Evolutionary conservation across 2,329 filamentous ascomycete genomes (phyloP), one percentile per base, ranked within the genome.

Genomic region (Xylaria sp.): DNA sequence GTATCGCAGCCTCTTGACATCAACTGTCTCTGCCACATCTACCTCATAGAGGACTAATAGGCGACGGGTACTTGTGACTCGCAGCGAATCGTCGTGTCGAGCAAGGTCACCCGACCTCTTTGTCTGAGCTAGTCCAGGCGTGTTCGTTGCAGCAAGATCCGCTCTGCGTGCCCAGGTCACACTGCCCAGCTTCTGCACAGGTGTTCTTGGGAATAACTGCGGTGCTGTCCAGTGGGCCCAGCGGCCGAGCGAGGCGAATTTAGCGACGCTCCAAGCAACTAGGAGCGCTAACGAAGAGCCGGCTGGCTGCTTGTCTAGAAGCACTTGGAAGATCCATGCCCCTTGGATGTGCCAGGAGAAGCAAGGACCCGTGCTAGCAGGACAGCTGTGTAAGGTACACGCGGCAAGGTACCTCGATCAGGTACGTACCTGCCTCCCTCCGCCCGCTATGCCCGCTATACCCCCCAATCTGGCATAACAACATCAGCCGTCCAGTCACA

Each of bases 301-400:
- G 67, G 57, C 65, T 68, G 60, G 63, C 66, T 65, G 67, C 65
- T 75, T 75, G 70, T 72, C 69, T 67, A 69, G 64, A 69, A 70
- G 68, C 70, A 64, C 71, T 69, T 71, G 63, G 65, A 65, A 70
- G 69, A 73, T 72, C 69, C 66, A 41, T n/a, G 15, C 15, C 63
- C 68, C 66, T 68, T 68, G 67, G 56, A 64, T 57, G 68, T 70
- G 63, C 69, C 59, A 55, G 61, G 65, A 65, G 41, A 60, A 67
- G 71, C 50, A 34, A 55, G 50, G 50, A 66, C 65, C 69, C 53
- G 63, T 66, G 58, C 48, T 55, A 62, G 25, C n/a, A 65, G 50
- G 34, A 34, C 36, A 20, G 34, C 30, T 39, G 30, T 64, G 41
- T 65, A 50, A 9, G 41, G 50, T 60, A 65, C 66, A 65, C 65